Base-by-base conservation (phyloP, 495 filamentous ascomycete genomes). In the Poronia punctata region DNA sequence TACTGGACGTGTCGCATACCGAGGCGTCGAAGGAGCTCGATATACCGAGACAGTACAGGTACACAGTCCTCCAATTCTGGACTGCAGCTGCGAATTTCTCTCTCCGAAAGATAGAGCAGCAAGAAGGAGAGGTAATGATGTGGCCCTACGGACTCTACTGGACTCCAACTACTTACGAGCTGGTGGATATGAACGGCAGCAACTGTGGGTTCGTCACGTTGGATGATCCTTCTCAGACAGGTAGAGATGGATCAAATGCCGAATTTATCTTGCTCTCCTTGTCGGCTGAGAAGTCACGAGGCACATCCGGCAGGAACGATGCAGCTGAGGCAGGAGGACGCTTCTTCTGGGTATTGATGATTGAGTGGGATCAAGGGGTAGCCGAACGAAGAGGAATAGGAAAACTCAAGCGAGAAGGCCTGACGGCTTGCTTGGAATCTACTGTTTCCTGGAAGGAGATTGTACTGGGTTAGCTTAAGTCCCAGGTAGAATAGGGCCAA, bases 301-400 rank as follows among this genome's bases (percentile, higher is more conserved):
- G 28, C 39, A 21, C 21, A 10, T 16, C 28, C 10, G 14, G 27
- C 19, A 9, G 8, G 15, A n/a, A 12, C 16, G 10, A 28, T 7
- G 11, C 10, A 7, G 4, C 20, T 7, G 34, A 36, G 12, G 2
- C 5, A 7, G 24, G 26, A 19, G 33, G 41, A 18, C 41, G 41
- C 18, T 38, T 31, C 19, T 44, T 44, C 26, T 44, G 41, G 41
- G 41, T 37, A 20, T 15, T 44, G n/a, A 38, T 44, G 33, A 38
- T 44, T 30, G 34, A 17, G 9, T 44, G 41, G 41, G 20, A 27
- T 4, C 23, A 15, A 5, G 41, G 41, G 4, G 25, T 37, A n/a
- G 41, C 41, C 25, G 33, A 44, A 20, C 41, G 41, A n/a, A 44
- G 37, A 14, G 41, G 41, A 4, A 30, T 44, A 17, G 41, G 41